A percentile compares a stretch with the other conserved stretches of the same genome.
phyloP scores from a whole-genome alignment of 2,329 filamentous ascomycete genomes.

The Paraphoma chrysanthemicola region DNA sequence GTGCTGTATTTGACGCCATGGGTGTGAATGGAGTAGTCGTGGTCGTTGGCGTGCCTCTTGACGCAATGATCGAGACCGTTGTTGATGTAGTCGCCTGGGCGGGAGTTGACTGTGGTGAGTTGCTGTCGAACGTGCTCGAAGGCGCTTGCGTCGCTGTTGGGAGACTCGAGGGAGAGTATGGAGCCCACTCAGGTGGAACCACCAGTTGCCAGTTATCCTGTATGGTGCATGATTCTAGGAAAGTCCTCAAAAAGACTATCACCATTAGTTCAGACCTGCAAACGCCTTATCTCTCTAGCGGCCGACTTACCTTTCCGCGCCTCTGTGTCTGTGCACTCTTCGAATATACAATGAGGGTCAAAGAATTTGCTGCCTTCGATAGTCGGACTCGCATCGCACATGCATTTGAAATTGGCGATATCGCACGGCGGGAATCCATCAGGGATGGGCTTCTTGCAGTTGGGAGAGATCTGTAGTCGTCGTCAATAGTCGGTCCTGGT shows the following conservation, averaged over 20 bases:
- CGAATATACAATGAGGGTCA: constrained; percentile 8
- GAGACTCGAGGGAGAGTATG: background rate
- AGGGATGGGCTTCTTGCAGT: background rate
- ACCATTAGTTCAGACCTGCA: constrained; percentile 6
- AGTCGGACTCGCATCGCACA: background rate
- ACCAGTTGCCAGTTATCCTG: background rate
- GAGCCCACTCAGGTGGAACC: background rate
- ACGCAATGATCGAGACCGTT: background rate
- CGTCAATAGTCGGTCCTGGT: too few species aligned
- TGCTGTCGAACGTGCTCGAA: background rate
- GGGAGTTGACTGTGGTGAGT: too few species aligned
- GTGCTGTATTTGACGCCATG: background rate
- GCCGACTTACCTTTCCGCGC: constrained; percentile 10
- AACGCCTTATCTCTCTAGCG: background rate
- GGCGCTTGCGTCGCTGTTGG: background rate
- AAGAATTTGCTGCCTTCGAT: constrained; percentile 9
- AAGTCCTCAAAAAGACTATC: constrained; percentile 11
- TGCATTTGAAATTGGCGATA: constrained; percentile 3
- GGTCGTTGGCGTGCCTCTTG: background rate
- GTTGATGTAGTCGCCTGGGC: background rate
- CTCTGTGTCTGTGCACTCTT: constrained; percentile 4
- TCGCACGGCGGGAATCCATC: background rate
- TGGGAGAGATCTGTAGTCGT: constrained; percentile 3
- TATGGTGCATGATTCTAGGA: constrained; percentile 3
- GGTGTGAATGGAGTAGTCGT: background rate